These are phyloP conservation scores for Microcera coccophila DNA, from an alignment of 2,329 filamentous ascomycete species.

Conservation along the genomic window DNA sequence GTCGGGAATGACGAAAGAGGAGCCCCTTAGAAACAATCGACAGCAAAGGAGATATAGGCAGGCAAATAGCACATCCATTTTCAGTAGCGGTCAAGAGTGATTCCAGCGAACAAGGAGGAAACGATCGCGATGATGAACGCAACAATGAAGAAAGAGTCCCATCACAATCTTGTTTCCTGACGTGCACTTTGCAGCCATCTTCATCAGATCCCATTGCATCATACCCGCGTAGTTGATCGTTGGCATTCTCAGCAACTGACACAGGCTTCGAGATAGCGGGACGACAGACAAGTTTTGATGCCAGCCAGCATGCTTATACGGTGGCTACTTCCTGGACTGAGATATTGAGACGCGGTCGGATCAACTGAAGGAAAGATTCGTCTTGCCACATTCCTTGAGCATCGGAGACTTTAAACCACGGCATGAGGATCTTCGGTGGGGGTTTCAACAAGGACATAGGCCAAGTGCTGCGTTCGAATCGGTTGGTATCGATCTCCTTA, in stretches of 20 bases:
- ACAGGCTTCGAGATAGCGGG: constrained; percentile 81
- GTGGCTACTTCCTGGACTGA: constrained; percentile 68
- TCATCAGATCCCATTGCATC: constrained; percentile 12
- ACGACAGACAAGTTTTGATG: constrained; percentile 75
- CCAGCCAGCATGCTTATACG: constrained; percentile 69
- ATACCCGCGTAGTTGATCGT: constrained; percentile 56
- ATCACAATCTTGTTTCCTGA: constrained; percentile 48
- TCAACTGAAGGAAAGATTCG: background rate
- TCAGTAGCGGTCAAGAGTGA: constrained; percentile 76
- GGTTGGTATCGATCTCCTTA: constrained; percentile 7
- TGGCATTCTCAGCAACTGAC: constrained; percentile 69
- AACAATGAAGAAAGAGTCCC: constrained; percentile 88
- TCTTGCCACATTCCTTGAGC: constrained; percentile 24
- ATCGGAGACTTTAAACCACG: constrained; percentile 30
- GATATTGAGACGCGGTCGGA: too few relatives aligned
- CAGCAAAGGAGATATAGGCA: constrained; percentile 62
- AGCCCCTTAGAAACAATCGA: constrained; percentile 68
- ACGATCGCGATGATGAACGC: constrained; percentile 85
- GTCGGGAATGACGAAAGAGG: constrained; percentile 55
- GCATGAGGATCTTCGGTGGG: constrained; percentile 24
- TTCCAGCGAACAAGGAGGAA: constrained; percentile 75
- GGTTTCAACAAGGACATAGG: constrained; percentile 26
- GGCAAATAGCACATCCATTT: constrained; percentile 71
- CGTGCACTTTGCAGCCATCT: constrained; percentile 45
- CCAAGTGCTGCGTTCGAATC: constrained; percentile 27